Evolutionary conservation across 1,284 basidiomycete genomes (phyloP), one percentile per base, ranked within the genome.

Genomic region (Puccinia polysora): DNA sequence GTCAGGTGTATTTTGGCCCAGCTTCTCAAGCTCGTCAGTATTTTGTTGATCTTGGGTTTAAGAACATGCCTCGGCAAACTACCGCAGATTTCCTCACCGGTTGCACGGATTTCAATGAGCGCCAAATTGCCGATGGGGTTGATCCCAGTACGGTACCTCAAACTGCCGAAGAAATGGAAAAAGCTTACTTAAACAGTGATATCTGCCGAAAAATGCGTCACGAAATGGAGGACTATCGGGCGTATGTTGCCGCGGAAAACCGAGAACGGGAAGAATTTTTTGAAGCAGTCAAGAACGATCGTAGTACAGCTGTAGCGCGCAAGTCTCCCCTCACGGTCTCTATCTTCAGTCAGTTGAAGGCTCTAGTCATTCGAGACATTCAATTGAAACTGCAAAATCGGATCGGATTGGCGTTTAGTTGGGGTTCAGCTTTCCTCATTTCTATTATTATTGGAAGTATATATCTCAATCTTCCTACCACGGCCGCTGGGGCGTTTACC

Each of bases 261-360:
- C 74, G 76, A 18, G 86, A 88, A 74, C 86, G 89, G 78, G 85
- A 88, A 69, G 50, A 72, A 25, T 94, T 95, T 84, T 85, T 86
- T 60, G 82, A 83, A 20, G 89, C 91, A 2, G 89, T 91, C 25
- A 80, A 82, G 25, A 86, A 86, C 3, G 87, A 91, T 79, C 94
- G 94, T 83, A 88, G 90, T 80, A 85, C 84, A 65, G 88, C 90
- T 25, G 90, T 91, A 2, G 86, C 88, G 28, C 87, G 43, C 20
- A 53, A 55, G 82, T 90, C 88, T 74, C 88, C 90, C 2, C 95
- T 93, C 81, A 93, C 90, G 2, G 86, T 93, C 32, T 86, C 88
- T 1, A 91, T 90, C 80, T 79, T 81, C 49, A 85, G 85, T 1
- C 91, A 94, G 79, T 86, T 91, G 23, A 73, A 36, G 23, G 47